Conservation (phyloP, 202 grass and related monocot species). For the Panicum hallii region DNA sequence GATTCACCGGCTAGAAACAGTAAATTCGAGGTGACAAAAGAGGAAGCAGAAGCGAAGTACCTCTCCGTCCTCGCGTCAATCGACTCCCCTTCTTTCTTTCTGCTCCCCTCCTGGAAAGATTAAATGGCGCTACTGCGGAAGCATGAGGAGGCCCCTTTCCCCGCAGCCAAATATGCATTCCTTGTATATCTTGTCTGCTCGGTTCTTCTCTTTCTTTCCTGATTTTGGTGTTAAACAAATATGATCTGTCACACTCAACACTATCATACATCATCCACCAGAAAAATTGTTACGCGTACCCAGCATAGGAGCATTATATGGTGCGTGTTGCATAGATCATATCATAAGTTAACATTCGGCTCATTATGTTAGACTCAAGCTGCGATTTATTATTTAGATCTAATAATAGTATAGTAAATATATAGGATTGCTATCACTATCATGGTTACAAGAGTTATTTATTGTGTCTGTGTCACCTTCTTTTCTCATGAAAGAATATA, state of each 20-base stretch:
- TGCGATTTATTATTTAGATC: not conserved
- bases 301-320: not conserved
- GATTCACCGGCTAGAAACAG: conserved; percentile 16
- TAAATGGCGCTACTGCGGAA: conserved; percentile 2
- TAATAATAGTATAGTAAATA: not conserved
- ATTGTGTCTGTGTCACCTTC: not conserved
- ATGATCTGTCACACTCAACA: not conserved
- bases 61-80: conserved; percentile 36
- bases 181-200: not conserved
- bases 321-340: too few relatives aligned
- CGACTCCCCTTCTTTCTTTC: not conserved
- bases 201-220: not conserved
- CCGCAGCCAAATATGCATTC: conserved; percentile 32
- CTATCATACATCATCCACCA: not conserved
- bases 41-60: conserved; percentile 33
- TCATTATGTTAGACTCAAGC: not conserved
- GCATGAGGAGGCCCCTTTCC: not conserved
- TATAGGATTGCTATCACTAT: not conserved
- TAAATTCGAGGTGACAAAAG: conserved; percentile 22
- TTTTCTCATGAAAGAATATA: not conserved
- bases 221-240: conserved; percentile 30
- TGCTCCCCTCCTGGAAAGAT: not conserved
- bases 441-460: not conserved
- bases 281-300: conserved; percentile 33
- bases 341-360: too few relatives aligned